Conservation (phyloP, 495 filamentous ascomycete genomes). For the Trypethelium eluteriae region DNA sequence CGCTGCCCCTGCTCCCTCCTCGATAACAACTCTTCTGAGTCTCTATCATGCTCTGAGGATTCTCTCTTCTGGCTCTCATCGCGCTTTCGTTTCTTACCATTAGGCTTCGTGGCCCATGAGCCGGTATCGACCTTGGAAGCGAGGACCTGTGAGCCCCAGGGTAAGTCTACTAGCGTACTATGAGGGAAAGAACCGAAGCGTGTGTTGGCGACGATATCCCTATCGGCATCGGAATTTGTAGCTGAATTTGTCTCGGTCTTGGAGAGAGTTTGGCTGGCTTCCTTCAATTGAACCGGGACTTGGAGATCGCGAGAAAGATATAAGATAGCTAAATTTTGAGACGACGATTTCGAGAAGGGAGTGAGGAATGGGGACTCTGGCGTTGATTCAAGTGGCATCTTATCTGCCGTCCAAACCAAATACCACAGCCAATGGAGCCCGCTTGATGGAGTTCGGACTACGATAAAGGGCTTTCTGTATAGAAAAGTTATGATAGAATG, state of each 20-base stretch:
- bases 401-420: background rate
- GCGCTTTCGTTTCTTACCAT: constrained; percentile 23
- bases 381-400: background rate
- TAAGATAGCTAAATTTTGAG: constrained; percentile 21
- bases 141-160: constrained; percentile 85
- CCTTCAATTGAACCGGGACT: constrained; percentile 19
- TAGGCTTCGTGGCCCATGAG: constrained; percentile 56
- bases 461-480: too few species aligned
- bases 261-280: constrained; percentile 17
- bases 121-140: constrained; percentile 88
- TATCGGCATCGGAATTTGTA: constrained; percentile 39
- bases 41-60: constrained; percentile 24
- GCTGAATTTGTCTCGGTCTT: background rate
- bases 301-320: constrained; percentile 24
- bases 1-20: constrained; percentile 11
- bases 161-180: constrained; percentile 67
- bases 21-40: constrained; percentile 28
- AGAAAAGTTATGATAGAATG: too few species aligned
- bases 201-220: constrained; percentile 82
- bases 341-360: background rate
- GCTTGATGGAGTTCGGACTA: too few species aligned
- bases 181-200: constrained; percentile 94
- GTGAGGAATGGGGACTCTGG: background rate
- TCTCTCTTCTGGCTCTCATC: constrained; percentile 6
- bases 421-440: background rate